Conservation (phyloP, 352 stramenopile species). For the Phytophthora aleatoria region DNA sequence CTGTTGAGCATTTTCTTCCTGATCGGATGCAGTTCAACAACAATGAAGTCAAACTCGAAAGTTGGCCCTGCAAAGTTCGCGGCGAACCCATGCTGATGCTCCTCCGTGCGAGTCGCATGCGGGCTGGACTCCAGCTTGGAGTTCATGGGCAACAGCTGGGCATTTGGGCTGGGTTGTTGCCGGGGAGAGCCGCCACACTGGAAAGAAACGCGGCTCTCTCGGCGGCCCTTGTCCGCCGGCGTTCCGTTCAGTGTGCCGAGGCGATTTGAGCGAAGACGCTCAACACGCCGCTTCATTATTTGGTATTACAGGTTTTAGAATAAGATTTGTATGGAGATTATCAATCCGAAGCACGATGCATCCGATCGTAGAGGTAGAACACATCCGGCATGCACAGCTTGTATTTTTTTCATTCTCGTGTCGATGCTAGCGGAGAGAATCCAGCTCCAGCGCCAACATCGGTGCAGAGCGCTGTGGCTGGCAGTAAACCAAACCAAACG, state of each 20-base stretch:
- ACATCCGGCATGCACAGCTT: constrained; percentile 30
- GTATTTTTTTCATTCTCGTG: constrained; percentile 38
- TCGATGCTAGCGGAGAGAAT: constrained; percentile 41
- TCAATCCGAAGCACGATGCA: not conserved
- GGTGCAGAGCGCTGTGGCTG: constrained; percentile 28
- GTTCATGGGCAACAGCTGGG: constrained; percentile 37
- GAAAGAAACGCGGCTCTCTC: constrained; percentile 24
- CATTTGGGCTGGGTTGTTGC: constrained; percentile 26
- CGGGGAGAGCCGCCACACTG: constrained; percentile 24
- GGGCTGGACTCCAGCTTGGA: not conserved
- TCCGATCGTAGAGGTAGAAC: constrained; percentile 20
- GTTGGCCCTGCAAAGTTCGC: not conserved
- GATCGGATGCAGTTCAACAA: constrained; percentile 18
- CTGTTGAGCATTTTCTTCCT: constrained; percentile 25
- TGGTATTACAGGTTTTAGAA: constrained; percentile 8
- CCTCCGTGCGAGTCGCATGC: constrained; percentile 11
- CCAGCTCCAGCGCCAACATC: constrained; percentile 22
- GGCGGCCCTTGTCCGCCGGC: constrained; percentile 30
- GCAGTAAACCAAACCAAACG: constrained; percentile 33
- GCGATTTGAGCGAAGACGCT: constrained; percentile 32
- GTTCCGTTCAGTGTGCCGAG: constrained; percentile 16
- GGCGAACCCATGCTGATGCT: constrained; percentile 18
- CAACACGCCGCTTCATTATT: constrained; percentile 33
- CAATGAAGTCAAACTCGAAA: constrained; percentile 15
- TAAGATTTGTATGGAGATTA: not conserved